phyloP scores from a whole-genome alignment of 2,329 filamentous ascomycete genomes.

The Colletotrichum coccodes region DNA sequence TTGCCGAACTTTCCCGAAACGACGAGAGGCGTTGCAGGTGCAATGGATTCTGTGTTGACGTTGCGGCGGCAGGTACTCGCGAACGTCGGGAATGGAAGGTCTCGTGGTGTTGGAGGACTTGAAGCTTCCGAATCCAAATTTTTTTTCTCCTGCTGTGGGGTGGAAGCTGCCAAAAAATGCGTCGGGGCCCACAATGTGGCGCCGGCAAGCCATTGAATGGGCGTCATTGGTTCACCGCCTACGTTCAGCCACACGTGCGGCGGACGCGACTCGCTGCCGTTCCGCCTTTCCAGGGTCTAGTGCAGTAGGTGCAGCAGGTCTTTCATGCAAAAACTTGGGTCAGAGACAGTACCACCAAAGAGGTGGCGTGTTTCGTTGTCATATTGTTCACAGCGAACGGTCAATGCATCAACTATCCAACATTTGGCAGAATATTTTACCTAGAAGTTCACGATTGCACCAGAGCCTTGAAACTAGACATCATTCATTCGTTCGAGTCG shows the following conservation, averaged over 20 bases:
- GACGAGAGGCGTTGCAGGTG: constrained; percentile 7
- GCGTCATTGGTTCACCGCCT: constrained; percentile 1
- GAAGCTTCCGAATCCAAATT: constrained; percentile 36
- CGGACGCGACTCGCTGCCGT: constrained; percentile 28
- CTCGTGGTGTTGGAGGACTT: constrained; percentile 34
- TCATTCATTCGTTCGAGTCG: neutral
- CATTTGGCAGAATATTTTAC: neutral
- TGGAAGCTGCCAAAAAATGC: constrained; percentile 28
- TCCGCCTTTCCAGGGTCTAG: constrained; percentile 14
- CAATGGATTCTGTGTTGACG: constrained; percentile 18
- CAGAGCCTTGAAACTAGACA: no score
- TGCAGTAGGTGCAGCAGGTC: neutral
- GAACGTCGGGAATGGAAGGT: constrained; percentile 29
- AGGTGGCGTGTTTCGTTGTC: neutral
- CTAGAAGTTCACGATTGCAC: neutral
- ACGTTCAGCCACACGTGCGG: constrained; percentile 23
- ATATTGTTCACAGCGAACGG: neutral
- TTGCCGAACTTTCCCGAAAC: constrained; percentile 25
- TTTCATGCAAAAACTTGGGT: neutral
- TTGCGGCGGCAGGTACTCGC: constrained; percentile 27
- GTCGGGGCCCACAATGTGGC: constrained; percentile 21
- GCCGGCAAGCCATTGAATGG: constrained; percentile 14
- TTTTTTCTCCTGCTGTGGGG: constrained; percentile 37
- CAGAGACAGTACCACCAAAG: neutral
- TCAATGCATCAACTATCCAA: neutral